Percentiles rank a stretch among this genome's conserved stretches.
phyloP scores from a whole-genome alignment of 257 asterid genomes.

The Ajuga chamaepitys region DNA sequence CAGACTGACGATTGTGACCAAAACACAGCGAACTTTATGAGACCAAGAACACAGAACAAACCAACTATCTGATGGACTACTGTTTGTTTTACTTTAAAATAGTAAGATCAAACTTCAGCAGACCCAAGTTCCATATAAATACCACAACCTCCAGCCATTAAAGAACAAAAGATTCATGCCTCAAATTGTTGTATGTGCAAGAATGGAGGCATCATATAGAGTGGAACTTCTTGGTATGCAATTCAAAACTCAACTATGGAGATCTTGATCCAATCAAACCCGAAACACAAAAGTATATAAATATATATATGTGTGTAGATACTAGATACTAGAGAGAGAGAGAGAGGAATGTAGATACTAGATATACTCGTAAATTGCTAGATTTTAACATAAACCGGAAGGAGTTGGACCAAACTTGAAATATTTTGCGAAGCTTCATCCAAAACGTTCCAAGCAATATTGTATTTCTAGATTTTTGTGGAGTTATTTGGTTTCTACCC shows the following conservation, averaged over 20 bases:
- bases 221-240: not conserved
- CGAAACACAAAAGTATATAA: not conserved
- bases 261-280: not conserved
- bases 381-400: not conserved
- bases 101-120: not conserved
- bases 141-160: not conserved
- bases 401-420: not conserved
- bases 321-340: not conserved
- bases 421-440: not conserved
- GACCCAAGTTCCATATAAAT: not conserved
- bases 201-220: not conserved
- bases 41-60: not conserved
- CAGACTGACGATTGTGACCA: not conserved
- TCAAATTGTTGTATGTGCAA: not conserved
- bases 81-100: not conserved
- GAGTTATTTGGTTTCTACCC: not conserved
- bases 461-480: not conserved
- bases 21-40: not conserved
- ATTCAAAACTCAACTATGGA: not conserved
- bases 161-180: not conserved
- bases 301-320: too few species aligned
- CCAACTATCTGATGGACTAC: not conserved
- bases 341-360: not conserved
- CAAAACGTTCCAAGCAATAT: not conserved
- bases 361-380: not conserved